Base-by-base conservation (phyloP, 768 basidiomycete species). In the Ephemerocybe angulata region DNA sequence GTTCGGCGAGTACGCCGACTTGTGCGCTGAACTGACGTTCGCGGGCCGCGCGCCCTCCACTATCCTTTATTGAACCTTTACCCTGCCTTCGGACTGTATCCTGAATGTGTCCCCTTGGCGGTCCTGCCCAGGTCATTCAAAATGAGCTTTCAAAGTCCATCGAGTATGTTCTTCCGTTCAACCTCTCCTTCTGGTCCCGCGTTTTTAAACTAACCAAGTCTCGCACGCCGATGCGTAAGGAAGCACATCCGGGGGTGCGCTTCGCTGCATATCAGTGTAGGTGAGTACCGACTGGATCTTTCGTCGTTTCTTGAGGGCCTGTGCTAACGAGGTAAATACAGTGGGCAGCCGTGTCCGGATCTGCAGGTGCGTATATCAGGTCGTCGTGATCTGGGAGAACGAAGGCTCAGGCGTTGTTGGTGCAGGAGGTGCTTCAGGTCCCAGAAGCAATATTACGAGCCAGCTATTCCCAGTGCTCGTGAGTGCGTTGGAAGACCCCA, bases 291-390 rank as follows among this genome's bases (percentile, higher is more conserved):
- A 50, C 48, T 27, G 48, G 10, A 41, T n/a, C 38, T 19, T 41
- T 7, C 21, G 5, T 41, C n/a, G 15, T 19, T 41, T 35, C 46
- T 43, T 43, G 11, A 17, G 13, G 11, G 2, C 15, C 5, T 11
- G 13, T 4, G 22, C 41, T 22, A 43, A 11, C 22, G 3, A 43
- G 21, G 19, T 30, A 22, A 8, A 31, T 58, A 27, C 59, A 90
- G 92, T 44, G 93, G 93, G 0, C 93, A 94, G 65, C 74, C 95
- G 3, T 93, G 93, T 65, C 91, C 90, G 3, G 93, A 95, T 71
- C 76, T 93, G 40, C 90, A 91, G 21, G 90, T 89, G 66, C 47
- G 74, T 50, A 19, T 15, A 10, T 30, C n/a, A 21, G 35, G 31
- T 21, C 19, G 19, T 30, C 19, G 4, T 2, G n/a, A 25, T 5